Conservation (phyloP, 2,329 filamentous ascomycete species). For the Hypoxylon sp. region DNA sequence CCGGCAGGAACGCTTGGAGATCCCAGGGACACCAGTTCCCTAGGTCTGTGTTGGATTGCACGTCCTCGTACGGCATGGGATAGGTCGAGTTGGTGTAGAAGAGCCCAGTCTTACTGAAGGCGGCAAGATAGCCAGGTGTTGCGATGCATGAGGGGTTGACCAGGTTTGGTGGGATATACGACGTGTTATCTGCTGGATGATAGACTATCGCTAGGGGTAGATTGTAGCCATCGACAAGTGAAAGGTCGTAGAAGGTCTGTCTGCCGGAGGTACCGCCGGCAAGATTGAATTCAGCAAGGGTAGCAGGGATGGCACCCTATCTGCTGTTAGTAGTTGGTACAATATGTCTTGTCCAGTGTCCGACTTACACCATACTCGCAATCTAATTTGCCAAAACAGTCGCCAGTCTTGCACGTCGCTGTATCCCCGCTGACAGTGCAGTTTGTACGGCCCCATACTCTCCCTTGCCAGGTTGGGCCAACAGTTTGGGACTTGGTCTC, state of each 20-base stretch:
- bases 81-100: constrained; percentile 75
- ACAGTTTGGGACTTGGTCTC: constrained; percentile 74
- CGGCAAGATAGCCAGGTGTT: constrained; percentile 73
- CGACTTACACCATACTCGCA: constrained; percentile 77
- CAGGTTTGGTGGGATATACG: constrained; percentile 80
- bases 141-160: constrained; percentile 84
- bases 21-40: constrained; percentile 85
- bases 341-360: constrained; percentile 32
- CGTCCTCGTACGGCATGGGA: constrained; percentile 76
- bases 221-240: constrained; percentile 88
- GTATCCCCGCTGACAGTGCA: constrained; percentile 80
- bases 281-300: constrained; percentile 85
- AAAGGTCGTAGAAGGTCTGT: constrained; percentile 88
- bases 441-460: constrained; percentile 87
- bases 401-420: constrained; percentile 79
- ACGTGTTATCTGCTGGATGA: constrained; percentile 72
- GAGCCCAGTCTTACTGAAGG: constrained; percentile 66
- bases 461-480: constrained; percentile 81
- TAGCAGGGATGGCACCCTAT: constrained; percentile 80
- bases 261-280: constrained; percentile 71
- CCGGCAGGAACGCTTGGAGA: constrained; percentile 76
- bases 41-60: constrained; percentile 70
- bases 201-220: constrained; percentile 76
- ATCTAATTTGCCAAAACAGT: constrained; percentile 79
- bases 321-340: constrained; percentile 14